Base-by-base conservation (phyloP, 768 basidiomycete genomes). In the Hebeloma cylindrosporum region DNA sequence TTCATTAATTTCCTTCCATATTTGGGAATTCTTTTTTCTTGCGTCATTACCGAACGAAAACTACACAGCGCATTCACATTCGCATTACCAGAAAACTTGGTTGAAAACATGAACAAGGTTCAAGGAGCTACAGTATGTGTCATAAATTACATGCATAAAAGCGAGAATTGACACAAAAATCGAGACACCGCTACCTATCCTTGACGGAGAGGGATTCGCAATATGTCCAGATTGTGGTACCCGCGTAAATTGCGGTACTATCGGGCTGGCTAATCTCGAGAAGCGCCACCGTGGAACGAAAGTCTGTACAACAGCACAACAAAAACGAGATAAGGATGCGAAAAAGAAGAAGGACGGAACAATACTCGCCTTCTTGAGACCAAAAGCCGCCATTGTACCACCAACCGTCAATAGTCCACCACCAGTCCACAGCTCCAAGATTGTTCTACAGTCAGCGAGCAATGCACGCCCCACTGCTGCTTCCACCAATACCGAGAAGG, bases 171-270 rank as follows among this genome's bases (percentile, higher is more conserved):
- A 38, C 7, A 21, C 9, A 8, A 21, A 22, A 5, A 5, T 22
- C 22, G 14, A 7, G 22, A 23, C 41, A 16, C 17, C 5, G 14
- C 9, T 16, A 33, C n/a, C n/a, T n/a, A 26, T 34, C 32, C 33
- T 48, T 23, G 42, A 43, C 28, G 16, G 17, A 13, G 40, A 48
- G 0, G 47, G 47, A 17, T 48, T 38, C 14, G 51, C 51, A 8
- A 34, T 46, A 4, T 61, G 58, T 36, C 60, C 58, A 17, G 52
- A 54, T 16, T 61, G 60, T 36, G 23, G 32, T 38, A 48, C 31
- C 7, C 40, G 40, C 9, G 26, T 61, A 8, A 44, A 56, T n/a
- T 51, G 53, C 36, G 58, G 60, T 11, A 40, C 43, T 1, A 40
- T 52, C 16, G 56, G 60, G 5, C 27, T 56, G 4, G 27, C 48